A percentile compares a stretch with the other conserved stretches of the same genome.
Conservation (phyloP, 106 monocot genomes). For the Platanthera zijinensis region DNA sequence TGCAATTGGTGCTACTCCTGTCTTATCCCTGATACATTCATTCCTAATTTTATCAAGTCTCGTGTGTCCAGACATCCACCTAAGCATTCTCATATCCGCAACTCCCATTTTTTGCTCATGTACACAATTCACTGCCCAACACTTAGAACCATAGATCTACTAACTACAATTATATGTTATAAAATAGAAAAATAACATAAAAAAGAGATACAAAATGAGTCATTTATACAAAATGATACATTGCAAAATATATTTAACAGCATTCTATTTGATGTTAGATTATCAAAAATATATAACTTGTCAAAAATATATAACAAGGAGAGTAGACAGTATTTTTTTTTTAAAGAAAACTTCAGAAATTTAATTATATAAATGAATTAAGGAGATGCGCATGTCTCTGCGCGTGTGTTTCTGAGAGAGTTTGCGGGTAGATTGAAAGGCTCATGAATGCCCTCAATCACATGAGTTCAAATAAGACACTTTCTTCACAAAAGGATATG, state of each 20-base stretch:
- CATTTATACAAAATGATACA: no score
- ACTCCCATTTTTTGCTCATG: no score
- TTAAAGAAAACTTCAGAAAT: neutral
- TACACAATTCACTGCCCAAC: no score
- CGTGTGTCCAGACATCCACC: no score
- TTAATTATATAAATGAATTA: neutral
- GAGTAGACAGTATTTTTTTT: neutral
- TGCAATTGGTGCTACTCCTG: no score
- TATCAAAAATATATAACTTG: neutral
- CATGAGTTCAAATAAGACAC: neutral
- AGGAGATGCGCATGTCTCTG: neutral
- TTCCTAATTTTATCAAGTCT: no score
- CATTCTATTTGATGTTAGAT: neutral
- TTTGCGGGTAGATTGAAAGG: neutral
- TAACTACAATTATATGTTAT: no score
- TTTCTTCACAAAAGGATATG: constrained; percentile 47
- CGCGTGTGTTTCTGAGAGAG: neutral
- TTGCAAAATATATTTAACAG: neutral
- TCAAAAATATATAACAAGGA: neutral
- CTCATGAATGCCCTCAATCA: neutral
- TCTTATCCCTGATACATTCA: no score
- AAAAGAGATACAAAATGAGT: no score
- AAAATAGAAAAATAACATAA: no score
- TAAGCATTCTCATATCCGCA: no score
- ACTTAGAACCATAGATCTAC: no score